Conservation (phyloP, 257 asterid genomes). For the Plantago major region DNA sequence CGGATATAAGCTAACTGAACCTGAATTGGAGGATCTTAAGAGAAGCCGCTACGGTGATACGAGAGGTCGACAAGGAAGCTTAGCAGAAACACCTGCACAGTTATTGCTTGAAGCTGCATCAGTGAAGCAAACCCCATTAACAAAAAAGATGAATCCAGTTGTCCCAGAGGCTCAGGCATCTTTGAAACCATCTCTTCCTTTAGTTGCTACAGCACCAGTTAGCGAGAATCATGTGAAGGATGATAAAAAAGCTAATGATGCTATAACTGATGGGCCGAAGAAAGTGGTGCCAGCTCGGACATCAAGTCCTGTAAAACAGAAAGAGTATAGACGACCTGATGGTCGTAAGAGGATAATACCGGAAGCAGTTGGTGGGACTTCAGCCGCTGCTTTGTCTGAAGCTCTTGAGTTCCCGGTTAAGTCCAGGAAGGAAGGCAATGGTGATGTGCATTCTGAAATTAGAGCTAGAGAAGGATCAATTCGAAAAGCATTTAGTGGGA, state of each 20-base stretch:
- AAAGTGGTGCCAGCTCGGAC: constrained; percentile 43
- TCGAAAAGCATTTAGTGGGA: constrained; percentile 43
- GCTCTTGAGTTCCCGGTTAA: constrained; percentile 41
- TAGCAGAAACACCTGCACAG: constrained; percentile 93
- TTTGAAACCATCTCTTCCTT: constrained; percentile 39
- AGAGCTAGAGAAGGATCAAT: constrained; percentile 42
- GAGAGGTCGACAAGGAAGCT: constrained; percentile 73
- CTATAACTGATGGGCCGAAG: constrained; percentile 38
- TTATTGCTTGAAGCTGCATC: constrained; percentile 85
- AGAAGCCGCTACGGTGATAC: constrained; percentile 83
- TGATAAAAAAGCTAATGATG: constrained; percentile 48
- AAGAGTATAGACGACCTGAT: constrained; percentile 90
- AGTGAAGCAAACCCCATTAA: constrained; percentile 42
- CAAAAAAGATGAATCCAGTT: constrained; percentile 35
- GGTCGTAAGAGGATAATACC: constrained; percentile 99
- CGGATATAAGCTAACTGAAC: constrained; percentile 64
- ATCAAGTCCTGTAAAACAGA: constrained; percentile 90
- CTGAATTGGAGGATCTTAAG: constrained; percentile 84
- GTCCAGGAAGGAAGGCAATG: constrained; percentile 44
- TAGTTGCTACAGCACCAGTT: constrained; percentile 32
- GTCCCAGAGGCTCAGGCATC: constrained; percentile 40
- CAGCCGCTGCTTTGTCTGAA: constrained; percentile 42
- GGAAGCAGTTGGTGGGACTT: constrained; percentile 84
- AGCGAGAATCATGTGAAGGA: constrained; percentile 36
- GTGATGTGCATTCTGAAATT: constrained; percentile 29